Conservation (phyloP, 2,329 filamentous ascomycete species). For the Colletotrichum lupini region DNA sequence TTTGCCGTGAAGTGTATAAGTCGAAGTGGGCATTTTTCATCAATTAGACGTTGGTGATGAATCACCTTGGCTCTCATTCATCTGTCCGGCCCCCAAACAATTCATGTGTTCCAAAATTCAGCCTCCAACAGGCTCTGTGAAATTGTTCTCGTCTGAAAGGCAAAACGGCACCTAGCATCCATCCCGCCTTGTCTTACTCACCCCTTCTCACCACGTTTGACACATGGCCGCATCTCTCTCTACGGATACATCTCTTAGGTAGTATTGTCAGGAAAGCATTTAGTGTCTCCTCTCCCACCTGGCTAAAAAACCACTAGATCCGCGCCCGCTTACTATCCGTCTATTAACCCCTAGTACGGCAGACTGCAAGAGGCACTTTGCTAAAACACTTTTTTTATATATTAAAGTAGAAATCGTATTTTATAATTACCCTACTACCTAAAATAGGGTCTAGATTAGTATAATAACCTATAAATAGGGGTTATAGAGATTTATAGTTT, state of each 20-base stretch:
- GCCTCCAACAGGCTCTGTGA: no score
- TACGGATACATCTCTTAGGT: no score
- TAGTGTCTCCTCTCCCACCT: not conserved
- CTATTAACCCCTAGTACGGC: not conserved
- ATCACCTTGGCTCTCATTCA: not conserved
- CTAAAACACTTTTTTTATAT: no score
- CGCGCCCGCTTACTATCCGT: not conserved
- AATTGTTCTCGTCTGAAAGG: not conserved
- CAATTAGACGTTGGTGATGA: not conserved
- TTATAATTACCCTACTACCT: no score
- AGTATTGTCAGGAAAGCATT: not conserved
- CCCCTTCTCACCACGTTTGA: not conserved
- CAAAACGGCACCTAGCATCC: not conserved
- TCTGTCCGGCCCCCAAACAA: not conserved
- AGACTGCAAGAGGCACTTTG: no score
- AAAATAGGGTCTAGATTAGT: no score
- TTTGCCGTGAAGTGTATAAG: not conserved
- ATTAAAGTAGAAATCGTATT: no score
- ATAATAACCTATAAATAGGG: no score
- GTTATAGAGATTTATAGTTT: no score
- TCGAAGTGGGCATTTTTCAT: not conserved
- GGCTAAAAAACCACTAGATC: not conserved
- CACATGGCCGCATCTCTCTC: not conserved
- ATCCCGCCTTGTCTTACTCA: not conserved
- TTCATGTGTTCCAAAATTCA: not conserved